Conservation (phyloP, 495 filamentous ascomycete genomes). For the Penicillium waksmanii region DNA sequence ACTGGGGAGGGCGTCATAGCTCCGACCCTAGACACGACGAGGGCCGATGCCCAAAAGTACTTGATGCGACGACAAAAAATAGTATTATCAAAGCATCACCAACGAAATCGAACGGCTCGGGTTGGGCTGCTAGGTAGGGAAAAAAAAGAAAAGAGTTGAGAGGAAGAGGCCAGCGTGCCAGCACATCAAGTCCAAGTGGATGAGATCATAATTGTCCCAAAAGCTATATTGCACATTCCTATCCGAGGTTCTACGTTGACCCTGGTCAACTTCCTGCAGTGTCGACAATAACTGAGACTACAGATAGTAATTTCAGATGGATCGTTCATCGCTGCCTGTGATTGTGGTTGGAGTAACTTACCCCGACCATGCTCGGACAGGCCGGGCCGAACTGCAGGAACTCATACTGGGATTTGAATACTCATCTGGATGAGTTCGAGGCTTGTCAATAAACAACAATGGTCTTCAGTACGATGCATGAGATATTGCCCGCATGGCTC, state of each 20-base stretch:
- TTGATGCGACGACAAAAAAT: background rate
- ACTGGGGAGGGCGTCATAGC: slow-evolving; percentile 16
- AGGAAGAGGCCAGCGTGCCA: slow-evolving; percentile 27
- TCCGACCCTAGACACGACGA: slow-evolving; percentile 13
- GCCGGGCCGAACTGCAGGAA: slow-evolving; percentile 47
- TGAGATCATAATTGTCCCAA: slow-evolving; percentile 18
- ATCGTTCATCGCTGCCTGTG: too few relatives aligned
- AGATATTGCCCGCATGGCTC: background rate
- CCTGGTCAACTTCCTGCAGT: background rate
- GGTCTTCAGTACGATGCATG: background rate
- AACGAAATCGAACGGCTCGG: background rate
- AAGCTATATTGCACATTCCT: too few relatives aligned
- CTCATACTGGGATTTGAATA: slow-evolving; percentile 1
- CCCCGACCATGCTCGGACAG: slow-evolving; percentile 5
- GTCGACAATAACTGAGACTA: slow-evolving; percentile 4
- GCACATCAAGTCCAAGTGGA: slow-evolving; percentile 34
- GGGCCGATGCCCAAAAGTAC: slow-evolving; percentile 18
- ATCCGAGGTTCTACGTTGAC: background rate
- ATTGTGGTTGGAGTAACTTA: too few relatives aligned
- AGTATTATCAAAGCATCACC: slow-evolving; percentile 9
- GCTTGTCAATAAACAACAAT: background rate
- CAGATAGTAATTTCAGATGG: background rate
- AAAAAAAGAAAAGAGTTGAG: slow-evolving; percentile 5
- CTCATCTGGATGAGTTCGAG: slow-evolving; percentile 11
- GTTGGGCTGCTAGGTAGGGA: slow-evolving; percentile 17